These are phyloP conservation scores for Lasiodiplodia gonubiensis DNA, from an alignment of 2,329 filamentous ascomycete species.

Conservation along the genomic window DNA sequence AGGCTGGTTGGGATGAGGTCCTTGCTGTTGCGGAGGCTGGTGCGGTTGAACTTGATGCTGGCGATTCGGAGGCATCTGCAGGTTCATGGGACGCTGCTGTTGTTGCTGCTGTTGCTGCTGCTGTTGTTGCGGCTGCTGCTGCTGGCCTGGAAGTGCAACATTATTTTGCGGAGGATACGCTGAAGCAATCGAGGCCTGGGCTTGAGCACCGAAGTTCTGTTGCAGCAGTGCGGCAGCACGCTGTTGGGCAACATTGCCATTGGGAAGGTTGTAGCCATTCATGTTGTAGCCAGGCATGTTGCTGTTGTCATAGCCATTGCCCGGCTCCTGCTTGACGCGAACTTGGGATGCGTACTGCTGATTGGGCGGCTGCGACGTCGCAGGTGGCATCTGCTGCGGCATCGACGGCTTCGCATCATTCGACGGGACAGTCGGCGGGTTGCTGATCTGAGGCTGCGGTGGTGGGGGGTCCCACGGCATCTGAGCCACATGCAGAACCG, in stretches of 20 bases:
- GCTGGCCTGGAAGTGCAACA: conserved; percentile 36
- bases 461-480: conserved; percentile 96
- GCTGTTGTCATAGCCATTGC: conserved; percentile 39
- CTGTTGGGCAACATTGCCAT: conserved; percentile 59
- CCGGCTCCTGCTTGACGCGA: conserved; percentile 61
- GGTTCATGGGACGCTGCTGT: conserved; percentile 28
- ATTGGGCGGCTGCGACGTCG: conserved; percentile 30
- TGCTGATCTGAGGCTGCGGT: conserved; percentile 56
- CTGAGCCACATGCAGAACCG: conserved; percentile 79
- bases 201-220: conserved; percentile 66
- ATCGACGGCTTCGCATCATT: conserved; percentile 45
- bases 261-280: conserved; percentile 41
- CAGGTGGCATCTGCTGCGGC: conserved; percentile 38
- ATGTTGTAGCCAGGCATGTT: conserved; percentile 40
- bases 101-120: conserved; percentile 29
- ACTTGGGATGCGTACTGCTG: conserved; percentile 39
- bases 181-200: conserved; percentile 70
- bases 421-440: conserved; percentile 50
- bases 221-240: conserved; percentile 59
- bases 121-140: conserved; percentile 23
- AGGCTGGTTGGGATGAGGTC: conserved; percentile 48
- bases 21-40: conserved; percentile 46
- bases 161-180: conserved; percentile 52
- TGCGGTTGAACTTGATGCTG: conserved; percentile 38
- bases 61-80: conserved; percentile 28